phyloP scores from a whole-genome alignment of 805 yeast species.

The Lipomyces lipofer region DNA sequence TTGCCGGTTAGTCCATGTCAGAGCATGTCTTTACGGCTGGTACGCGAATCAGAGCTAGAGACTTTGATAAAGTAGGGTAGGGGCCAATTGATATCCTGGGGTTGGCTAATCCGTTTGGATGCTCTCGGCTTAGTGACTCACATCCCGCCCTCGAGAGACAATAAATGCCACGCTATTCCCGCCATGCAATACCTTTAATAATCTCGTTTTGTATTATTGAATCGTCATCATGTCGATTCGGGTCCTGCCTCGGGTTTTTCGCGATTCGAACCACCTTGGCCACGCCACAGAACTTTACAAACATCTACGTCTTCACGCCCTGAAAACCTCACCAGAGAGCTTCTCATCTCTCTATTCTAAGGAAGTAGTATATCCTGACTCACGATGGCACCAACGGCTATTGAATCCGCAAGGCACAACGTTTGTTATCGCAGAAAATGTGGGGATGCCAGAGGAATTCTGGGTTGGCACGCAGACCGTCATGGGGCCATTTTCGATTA shows the following conservation, averaged over 20 bases:
- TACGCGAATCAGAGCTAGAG: too few species aligned
- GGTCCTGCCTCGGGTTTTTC: not conserved
- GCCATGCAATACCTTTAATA: too few species aligned
- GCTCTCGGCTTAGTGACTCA: too few species aligned
- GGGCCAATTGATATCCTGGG: too few species aligned
- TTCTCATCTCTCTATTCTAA: not conserved
- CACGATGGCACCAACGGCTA: not conserved
- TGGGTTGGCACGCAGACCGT: not conserved
- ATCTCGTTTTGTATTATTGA: too few species aligned
- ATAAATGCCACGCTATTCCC: too few species aligned
- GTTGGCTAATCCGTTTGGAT: too few species aligned
- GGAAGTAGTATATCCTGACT: not conserved
- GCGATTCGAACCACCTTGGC: not conserved
- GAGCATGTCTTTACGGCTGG: too few species aligned
- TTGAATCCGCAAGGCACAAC: not conserved
- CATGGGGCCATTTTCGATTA: not conserved
- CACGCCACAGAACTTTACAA: not conserved
- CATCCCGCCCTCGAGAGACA: too few species aligned
- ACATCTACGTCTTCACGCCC: not conserved
- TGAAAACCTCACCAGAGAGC: not conserved
- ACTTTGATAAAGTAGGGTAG: too few species aligned
- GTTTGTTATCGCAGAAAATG: not conserved
- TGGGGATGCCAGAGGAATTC: not conserved
- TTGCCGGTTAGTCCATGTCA: too few species aligned
- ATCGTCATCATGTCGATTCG: too few species aligned